These are phyloP conservation scores for Globisporangium recalcitrans DNA, from an alignment of 352 stramenopile species.

Conservation along the genomic window DNA sequence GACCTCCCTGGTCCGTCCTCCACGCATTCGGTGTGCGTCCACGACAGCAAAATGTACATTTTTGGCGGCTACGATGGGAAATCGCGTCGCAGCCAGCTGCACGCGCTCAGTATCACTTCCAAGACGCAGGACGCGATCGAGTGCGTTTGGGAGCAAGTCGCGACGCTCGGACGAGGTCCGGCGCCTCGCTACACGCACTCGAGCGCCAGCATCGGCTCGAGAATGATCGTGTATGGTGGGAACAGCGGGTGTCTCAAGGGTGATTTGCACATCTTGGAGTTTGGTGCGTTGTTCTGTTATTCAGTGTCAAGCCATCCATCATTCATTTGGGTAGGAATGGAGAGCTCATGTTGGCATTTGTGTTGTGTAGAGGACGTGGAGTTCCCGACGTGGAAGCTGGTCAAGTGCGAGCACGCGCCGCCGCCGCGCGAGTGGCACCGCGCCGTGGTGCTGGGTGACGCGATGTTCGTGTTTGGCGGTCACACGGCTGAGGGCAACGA, in stretches of 20 bases:
- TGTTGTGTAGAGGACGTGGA: conserved; percentile 19
- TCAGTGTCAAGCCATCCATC: no score
- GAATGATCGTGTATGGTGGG: conserved; percentile 47
- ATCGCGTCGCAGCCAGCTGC: conserved; percentile 40
- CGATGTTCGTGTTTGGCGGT: conserved; percentile 54
- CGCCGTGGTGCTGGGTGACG: conserved; percentile 29
- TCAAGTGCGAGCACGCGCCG: conserved; percentile 34
- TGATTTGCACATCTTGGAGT: conserved; percentile 44
- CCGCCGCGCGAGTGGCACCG: conserved; percentile 50
- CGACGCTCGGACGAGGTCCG: conserved; percentile 30
- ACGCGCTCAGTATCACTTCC: conserved; percentile 37
- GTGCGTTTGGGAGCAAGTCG: conserved; percentile 37
- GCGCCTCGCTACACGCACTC: conserved; percentile 52
- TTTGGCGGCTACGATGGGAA: conserved; percentile 64
- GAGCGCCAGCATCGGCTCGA: conserved; percentile 37
- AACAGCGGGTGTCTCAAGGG: conserved; percentile 60
- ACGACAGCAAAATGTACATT: conserved; percentile 49
- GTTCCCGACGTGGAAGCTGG: conserved; percentile 42
- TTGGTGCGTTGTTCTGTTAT: conserved; percentile 25
- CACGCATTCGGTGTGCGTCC: conserved; percentile 49
- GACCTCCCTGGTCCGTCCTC: conserved; percentile 41
- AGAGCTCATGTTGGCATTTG: not conserved
- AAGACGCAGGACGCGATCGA: conserved; percentile 28
- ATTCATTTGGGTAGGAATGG: no score
- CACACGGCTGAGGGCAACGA: conserved; percentile 42